Base-by-base conservation (phyloP, 2,329 filamentous ascomycete genomes). In the Hypomyces perniciosus region DNA sequence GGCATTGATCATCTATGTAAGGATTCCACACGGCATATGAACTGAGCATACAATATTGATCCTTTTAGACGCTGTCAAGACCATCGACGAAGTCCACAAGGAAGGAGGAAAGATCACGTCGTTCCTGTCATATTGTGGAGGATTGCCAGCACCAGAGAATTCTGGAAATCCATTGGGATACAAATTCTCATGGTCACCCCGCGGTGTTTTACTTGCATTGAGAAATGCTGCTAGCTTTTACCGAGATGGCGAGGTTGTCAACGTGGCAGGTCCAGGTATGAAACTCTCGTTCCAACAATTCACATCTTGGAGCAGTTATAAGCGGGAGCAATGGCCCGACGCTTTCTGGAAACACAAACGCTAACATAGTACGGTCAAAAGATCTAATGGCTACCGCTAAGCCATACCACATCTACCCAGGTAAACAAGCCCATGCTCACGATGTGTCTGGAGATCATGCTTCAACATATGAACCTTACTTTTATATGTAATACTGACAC, bases 161-260 rank as follows among this genome's bases (percentile, higher is more conserved):
- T 92, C 87, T 6, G 86, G 86, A 70, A 96, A 96, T 76, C 90
- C 91, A 29, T 78, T 96, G 12, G 90, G 91, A 44, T 96, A 95
- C 81, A 96, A 95, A 56, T 68, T 95, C 78, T 90, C 85, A 5
- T 86, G 83, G 72, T 85, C 84, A 31, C 82, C 84, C 56, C 84
- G 90, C 50, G 92, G 92, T 67, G 90, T 96, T 34, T 78, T 97
- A 33, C 79, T 97, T 45, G 91, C 92, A 3, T 80, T 96, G 58
- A 76, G 86, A 61, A 96, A 96, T 74, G 75, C 82, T n/a, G 92
- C 88, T 63, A 90, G 80, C 61, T 91, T 83, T 76, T 92, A 84
- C 72, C 74, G 90, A 69, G 85, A 88, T 59, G 90, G 90, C 63
- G 80, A 91, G 74, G 70, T 86, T 57, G 80, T 86, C 60, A 77